phyloP scores from a whole-genome alignment of 2,329 filamentous ascomycete genomes.

The Pseudomassariella vexata region DNA sequence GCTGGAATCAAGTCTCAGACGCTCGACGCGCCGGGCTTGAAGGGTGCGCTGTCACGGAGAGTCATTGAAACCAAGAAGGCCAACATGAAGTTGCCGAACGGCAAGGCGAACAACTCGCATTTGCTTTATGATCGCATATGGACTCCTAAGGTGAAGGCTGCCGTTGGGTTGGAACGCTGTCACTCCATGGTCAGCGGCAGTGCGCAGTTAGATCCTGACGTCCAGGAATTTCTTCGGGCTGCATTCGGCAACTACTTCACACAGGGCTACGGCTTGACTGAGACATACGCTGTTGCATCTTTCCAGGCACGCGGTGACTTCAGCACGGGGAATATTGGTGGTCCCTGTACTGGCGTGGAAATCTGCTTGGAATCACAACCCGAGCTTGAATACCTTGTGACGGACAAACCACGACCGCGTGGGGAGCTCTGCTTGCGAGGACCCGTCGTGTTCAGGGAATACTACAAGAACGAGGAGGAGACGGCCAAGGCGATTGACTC shows the following conservation, averaged over 20 bases:
- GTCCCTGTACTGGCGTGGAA: constrained; percentile 62
- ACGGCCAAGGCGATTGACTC: constrained; percentile 75
- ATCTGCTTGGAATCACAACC: constrained; percentile 80
- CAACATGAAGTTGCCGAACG: constrained; percentile 64
- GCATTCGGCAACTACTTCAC: constrained; percentile 72
- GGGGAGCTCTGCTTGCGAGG: constrained; percentile 85
- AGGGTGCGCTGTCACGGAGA: constrained; percentile 73
- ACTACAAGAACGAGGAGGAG: constrained; percentile 86
- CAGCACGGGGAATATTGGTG: constrained; percentile 75
- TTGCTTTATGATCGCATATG: constrained; percentile 81
- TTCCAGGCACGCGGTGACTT: constrained; percentile 69
- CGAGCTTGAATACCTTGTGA: constrained; percentile 86
- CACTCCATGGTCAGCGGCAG: constrained; percentile 79
- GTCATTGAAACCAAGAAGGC: constrained; percentile 76
- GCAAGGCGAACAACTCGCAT: constrained; percentile 74
- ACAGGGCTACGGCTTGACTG: constrained; percentile 92
- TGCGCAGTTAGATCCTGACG: constrained; percentile 80
- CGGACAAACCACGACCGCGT: constrained; percentile 83
- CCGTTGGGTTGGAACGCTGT: constrained; percentile 71
- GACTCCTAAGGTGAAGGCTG: constrained; percentile 80
- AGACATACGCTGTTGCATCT: constrained; percentile 76
- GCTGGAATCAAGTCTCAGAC: constrained; percentile 76
- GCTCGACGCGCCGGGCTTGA: constrained; percentile 71
- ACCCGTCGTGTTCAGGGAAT: constrained; percentile 74
- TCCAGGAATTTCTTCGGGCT: constrained; percentile 84